Conservation (phyloP, 2,329 filamentous ascomycete species). For the Diaporthe humulicola region DNA sequence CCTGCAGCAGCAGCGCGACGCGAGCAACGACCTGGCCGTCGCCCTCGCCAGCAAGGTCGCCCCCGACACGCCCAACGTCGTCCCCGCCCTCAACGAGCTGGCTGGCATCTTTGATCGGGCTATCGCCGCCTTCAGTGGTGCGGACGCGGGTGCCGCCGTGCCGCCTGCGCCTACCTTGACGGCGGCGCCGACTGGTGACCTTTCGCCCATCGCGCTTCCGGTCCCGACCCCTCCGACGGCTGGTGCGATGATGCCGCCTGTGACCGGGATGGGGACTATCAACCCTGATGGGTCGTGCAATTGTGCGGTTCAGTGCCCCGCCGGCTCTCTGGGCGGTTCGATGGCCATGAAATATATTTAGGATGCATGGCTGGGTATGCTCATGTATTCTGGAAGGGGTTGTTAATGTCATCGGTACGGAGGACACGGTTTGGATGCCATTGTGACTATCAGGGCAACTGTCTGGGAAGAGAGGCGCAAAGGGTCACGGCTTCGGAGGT, state of each 20-base stretch:
- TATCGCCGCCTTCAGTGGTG: constrained; percentile 13
- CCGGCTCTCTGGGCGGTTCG: constrained; percentile 16
- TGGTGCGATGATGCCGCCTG: not conserved
- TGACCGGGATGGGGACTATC: constrained; percentile 11
- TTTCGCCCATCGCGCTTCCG: constrained; percentile 1
- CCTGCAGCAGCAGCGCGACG: not conserved
- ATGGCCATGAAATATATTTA: constrained; percentile 19
- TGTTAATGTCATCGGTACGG: not conserved
- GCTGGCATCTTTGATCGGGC: constrained; percentile 10
- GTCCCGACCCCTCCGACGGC: not conserved
- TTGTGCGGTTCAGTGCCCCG: constrained; percentile 29
- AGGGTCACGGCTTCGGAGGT: not conserved
- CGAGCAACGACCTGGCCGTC: constrained; percentile 17
- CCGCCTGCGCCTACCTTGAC: constrained; percentile 6
- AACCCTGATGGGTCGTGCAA: constrained; percentile 25
- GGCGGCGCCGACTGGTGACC: not conserved
- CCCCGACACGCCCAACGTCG: constrained; percentile 12
- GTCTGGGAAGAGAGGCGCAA: not conserved
- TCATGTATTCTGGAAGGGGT: no score
- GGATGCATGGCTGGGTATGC: not conserved
- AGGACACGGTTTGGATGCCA: no score
- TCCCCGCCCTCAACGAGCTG: constrained; percentile 9
- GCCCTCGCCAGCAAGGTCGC: constrained; percentile 27
- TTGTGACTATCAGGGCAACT: not conserved
- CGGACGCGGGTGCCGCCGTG: not conserved